These are phyloP conservation scores for Melanomma pulvis-pyrius DNA, from an alignment of 495 filamentous ascomycete genomes.

Conservation along the genomic window DNA sequence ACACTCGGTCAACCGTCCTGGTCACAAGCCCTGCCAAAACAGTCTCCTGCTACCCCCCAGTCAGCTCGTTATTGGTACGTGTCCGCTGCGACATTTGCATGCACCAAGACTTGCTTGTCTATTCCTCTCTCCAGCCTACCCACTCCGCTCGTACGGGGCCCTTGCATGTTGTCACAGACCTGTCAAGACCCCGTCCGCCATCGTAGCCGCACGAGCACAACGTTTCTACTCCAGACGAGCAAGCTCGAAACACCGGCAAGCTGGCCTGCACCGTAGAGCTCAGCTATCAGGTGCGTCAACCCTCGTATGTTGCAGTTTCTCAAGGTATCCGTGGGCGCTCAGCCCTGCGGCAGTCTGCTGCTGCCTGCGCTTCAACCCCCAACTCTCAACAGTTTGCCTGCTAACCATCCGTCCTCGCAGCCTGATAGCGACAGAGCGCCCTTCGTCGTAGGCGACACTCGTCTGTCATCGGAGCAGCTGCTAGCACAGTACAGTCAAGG, in stretches of 20 bases:
- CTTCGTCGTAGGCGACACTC: constrained; percentile 32
- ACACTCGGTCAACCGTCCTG: constrained; percentile 14
- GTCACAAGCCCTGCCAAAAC: constrained; percentile 34
- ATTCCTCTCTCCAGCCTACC: constrained; percentile 20
- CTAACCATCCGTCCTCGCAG: constrained; percentile 30
- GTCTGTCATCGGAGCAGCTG: constrained; percentile 23
- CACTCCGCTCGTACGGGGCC: constrained; percentile 11
- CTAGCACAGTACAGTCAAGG: constrained; percentile 38
- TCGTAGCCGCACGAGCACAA: constrained; percentile 19
- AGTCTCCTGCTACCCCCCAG: constrained; percentile 8
- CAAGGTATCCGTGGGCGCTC: constrained; percentile 19
- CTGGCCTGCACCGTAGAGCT: constrained; percentile 38
- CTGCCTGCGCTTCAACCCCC: constrained; percentile 33
- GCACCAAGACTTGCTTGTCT: constrained; percentile 23
- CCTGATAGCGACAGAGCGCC: constrained; percentile 37
- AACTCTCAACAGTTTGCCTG: constrained; percentile 27
- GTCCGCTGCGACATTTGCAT: constrained; percentile 23
- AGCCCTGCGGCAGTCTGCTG: constrained; percentile 33
- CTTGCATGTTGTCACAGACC: constrained; percentile 32
- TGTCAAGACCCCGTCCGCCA: constrained; percentile 11
- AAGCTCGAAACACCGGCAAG: constrained; percentile 39
- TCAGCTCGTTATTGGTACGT: constrained; percentile 18
- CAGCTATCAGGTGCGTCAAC: constrained; percentile 39
- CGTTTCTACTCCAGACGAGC: constrained; percentile 10
- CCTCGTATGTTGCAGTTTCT: constrained; percentile 26